Evolutionary conservation across 78 protist genomes (phyloP).

Genomic region (Dictyostelium capitatum): DNA sequence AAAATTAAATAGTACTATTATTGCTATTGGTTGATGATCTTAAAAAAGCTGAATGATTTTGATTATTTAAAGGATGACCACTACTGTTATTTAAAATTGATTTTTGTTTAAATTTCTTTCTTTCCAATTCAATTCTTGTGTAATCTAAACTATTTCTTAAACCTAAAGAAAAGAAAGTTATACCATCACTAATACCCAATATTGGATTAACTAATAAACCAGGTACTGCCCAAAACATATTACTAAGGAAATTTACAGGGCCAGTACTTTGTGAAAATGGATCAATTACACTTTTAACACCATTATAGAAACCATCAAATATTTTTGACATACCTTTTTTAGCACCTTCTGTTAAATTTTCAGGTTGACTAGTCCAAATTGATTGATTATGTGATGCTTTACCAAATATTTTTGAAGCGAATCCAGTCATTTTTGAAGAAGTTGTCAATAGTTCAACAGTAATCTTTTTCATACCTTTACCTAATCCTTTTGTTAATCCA

Average conservation of each 20-base stretch:
- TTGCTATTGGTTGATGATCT: background rate
- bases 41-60: background rate
- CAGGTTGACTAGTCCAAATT: conserved; percentile 9
- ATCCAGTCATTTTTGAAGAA: conserved; percentile 1
- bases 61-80: background rate
- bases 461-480: conserved; percentile 25
- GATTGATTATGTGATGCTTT: background rate
- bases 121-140: conserved; percentile 38
- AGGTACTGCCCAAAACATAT: conserved; percentile 62
- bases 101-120: conserved; percentile 26
- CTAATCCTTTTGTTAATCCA: conserved; percentile 43
- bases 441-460: conserved; percentile 59
- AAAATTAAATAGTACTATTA: background rate
- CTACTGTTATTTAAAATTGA: background rate
- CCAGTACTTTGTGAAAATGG: conserved; percentile 19
- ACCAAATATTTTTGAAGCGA: background rate
- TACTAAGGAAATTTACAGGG: conserved; percentile 17
- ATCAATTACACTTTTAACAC: conserved; percentile 29
- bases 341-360: conserved; percentile 34
- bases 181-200: conserved; percentile 35
- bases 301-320: conserved; percentile 58
- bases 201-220: conserved; percentile 40
- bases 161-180: conserved; percentile 39
- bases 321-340: conserved; percentile 21
- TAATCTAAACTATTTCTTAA: conserved; percentile 56